Conservation (phyloP, 1,284 basidiomycete genomes). For the Ceratobasidium sp. region DNA sequence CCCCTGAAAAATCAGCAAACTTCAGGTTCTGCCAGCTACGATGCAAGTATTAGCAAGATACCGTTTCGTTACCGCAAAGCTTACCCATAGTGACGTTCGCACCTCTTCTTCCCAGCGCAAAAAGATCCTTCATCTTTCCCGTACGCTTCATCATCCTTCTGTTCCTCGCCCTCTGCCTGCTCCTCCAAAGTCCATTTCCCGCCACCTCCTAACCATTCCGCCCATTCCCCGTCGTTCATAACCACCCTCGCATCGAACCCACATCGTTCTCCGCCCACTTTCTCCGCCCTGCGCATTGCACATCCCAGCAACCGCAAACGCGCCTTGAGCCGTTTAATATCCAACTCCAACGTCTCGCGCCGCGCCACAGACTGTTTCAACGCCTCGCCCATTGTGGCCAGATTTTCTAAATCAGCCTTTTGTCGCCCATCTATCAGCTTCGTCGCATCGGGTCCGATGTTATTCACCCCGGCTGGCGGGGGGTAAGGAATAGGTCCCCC, state of each 20-base stretch:
- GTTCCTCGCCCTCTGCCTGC: conserved; percentile 54
- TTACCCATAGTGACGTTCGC: conserved; percentile 80
- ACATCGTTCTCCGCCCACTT: conserved; percentile 71
- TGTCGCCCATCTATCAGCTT: conserved; percentile 24
- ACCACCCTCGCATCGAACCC: conserved; percentile 88
- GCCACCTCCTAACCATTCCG: conserved; percentile 59
- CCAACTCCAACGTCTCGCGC: conserved; percentile 7
- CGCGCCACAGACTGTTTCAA: conserved; percentile 23
- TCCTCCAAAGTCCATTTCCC: conserved; percentile 69
- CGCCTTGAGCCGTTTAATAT: conserved; percentile 42
- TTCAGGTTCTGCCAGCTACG: conserved; percentile 79
- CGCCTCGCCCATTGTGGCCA: conserved; percentile 14
- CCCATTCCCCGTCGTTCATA: conserved; percentile 78
- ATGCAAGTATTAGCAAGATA: conserved; percentile 45
- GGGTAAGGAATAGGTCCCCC: conserved; percentile 12
- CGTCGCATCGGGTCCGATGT: conserved; percentile 29
- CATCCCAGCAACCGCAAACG: conserved; percentile 62
- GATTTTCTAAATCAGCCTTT: conserved; percentile 28
- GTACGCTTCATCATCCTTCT: conserved; percentile 51
- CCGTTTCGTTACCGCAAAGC: conserved; percentile 48
- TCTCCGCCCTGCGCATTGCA: conserved; percentile 60
- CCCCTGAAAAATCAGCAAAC: conserved; percentile 72
- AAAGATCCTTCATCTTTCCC: conserved; percentile 69
- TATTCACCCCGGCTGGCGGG: conserved; percentile 29
- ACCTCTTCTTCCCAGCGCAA: conserved; percentile 77